These are phyloP conservation scores for Stellera chamaejasme DNA, from an alignment of 345 rosid genomes.

Conservation along the genomic window DNA sequence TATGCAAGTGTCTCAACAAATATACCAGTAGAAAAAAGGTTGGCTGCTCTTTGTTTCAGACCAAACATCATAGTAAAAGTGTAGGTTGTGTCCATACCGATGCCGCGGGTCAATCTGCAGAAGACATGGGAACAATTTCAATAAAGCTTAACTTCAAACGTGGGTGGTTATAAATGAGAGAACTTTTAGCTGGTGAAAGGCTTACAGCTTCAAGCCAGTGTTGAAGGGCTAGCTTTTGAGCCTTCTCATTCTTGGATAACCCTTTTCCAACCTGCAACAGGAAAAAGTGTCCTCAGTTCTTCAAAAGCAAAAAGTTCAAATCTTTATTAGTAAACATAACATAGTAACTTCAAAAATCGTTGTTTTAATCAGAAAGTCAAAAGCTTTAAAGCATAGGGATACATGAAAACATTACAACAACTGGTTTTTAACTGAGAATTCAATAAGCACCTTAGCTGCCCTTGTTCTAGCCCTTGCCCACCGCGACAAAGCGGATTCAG, in stretches of 20 bases:
- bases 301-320: not conserved
- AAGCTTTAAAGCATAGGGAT: no score
- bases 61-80: slow-evolving; percentile 71
- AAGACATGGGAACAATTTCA: slow-evolving; percentile 2
- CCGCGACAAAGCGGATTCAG: slow-evolving; percentile 49
- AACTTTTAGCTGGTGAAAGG: not conserved
- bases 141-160: not conserved
- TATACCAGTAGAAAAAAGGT: slow-evolving; percentile 78
- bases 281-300: not conserved
- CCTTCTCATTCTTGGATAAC: slow-evolving; percentile 59
- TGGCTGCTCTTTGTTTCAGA: slow-evolving; percentile 51
- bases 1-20: not conserved
- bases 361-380: no score
- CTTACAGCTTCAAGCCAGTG: slow-evolving; percentile 89
- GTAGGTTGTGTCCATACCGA: slow-evolving; percentile 86
- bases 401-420: no score
- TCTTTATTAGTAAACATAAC: no score
- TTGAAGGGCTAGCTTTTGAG: slow-evolving; percentile 62
- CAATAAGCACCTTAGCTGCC: slow-evolving; percentile 48
- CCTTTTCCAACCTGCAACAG: slow-evolving; percentile 55
- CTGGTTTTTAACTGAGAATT: not conserved
- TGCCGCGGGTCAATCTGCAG: slow-evolving; percentile 77
- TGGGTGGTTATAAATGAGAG: not conserved
- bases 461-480: slow-evolving; percentile 57
- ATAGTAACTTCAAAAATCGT: no score